A percentile compares a stretch with the other conserved stretches of the same genome.
These are phyloP conservation scores for Malassezia psittaci DNA, from an alignment of 1,284 basidiomycete genomes.

Conservation along the genomic window DNA sequence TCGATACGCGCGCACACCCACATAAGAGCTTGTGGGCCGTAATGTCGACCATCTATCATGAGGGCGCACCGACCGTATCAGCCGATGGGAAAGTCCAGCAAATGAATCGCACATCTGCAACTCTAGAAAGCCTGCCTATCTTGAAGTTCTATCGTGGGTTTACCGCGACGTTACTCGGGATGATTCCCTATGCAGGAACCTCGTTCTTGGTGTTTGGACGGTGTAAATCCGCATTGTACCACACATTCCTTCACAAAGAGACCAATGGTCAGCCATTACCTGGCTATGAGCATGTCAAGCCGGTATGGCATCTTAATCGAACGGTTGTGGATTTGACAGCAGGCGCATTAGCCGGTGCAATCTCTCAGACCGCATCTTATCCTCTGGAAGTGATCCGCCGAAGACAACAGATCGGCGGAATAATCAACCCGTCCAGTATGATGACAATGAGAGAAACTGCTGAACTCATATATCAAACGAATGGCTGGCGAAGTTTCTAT, in stretches of 20 bases:
- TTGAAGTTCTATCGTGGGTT: constrained; percentile 95
- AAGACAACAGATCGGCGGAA: constrained; percentile 84
- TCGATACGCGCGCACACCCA: constrained; percentile 57
- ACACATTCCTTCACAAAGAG: constrained; percentile 25
- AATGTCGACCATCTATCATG: constrained; percentile 38
- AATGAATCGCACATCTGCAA: constrained; percentile 4
- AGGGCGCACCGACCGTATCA: constrained; percentile 52
- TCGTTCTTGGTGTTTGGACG: constrained; percentile 62
- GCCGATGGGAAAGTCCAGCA: constrained; percentile 51
- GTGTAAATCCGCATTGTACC: constrained; percentile 36
- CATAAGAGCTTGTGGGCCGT: constrained; percentile 30
- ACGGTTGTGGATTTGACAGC: constrained; percentile 58
- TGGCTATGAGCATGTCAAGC: neutral
- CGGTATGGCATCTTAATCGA: constrained; percentile 18
- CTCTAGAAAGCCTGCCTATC: constrained; percentile 29
- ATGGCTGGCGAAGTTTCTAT: constrained; percentile 81
- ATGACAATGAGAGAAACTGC: constrained; percentile 39
- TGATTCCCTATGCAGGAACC: constrained; percentile 93
- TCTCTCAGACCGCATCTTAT: constrained; percentile 84
- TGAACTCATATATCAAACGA: constrained; percentile 57
- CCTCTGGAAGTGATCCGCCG: constrained; percentile 90
- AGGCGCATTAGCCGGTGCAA: constrained; percentile 79
- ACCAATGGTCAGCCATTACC: constrained; percentile 8
- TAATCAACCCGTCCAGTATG: constrained; percentile 37
- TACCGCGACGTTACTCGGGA: constrained; percentile 51